Conservation (phyloP, 2,329 filamentous ascomycete species). For the Thielaviopsis populi region DNA sequence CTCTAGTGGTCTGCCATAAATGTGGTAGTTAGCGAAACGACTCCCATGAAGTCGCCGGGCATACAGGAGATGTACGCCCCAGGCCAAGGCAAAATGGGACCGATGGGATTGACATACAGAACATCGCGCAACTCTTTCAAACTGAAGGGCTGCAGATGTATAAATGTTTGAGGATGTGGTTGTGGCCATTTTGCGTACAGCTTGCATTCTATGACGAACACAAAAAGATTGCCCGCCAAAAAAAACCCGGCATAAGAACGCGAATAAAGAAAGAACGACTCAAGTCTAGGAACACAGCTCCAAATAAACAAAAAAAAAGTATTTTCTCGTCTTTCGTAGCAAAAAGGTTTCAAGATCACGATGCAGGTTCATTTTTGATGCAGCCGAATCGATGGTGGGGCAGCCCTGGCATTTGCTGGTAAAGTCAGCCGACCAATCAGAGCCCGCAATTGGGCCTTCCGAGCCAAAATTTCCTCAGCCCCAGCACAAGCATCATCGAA, state of each 20-base stretch:
- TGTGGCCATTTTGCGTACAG: constrained; percentile 14
- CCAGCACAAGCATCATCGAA: constrained; percentile 9
- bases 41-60: too few species aligned
- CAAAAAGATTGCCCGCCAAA: neutral
- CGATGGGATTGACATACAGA: constrained; percentile 44
- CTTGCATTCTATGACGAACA: constrained; percentile 8
- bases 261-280: neutral
- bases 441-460: neutral
- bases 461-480: constrained; percentile 15
- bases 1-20: constrained; percentile 64
- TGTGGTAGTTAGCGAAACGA: too few species aligned
- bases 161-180: constrained; percentile 27
- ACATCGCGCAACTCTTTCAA: constrained; percentile 63
- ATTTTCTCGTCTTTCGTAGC: neutral
- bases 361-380: neutral
- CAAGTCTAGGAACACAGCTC: neutral
- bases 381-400: constrained; percentile 2
- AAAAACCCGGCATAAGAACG: neutral
- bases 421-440: constrained; percentile 12
- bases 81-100: neutral
- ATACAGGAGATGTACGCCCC: neutral
- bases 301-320: neutral
- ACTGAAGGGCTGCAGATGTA: constrained; percentile 53
- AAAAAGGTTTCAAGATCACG: neutral
- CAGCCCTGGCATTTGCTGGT: neutral